phyloP scores from a whole-genome alignment of 176 grass and related monocot species.

The Aegilops speltoides region DNA sequence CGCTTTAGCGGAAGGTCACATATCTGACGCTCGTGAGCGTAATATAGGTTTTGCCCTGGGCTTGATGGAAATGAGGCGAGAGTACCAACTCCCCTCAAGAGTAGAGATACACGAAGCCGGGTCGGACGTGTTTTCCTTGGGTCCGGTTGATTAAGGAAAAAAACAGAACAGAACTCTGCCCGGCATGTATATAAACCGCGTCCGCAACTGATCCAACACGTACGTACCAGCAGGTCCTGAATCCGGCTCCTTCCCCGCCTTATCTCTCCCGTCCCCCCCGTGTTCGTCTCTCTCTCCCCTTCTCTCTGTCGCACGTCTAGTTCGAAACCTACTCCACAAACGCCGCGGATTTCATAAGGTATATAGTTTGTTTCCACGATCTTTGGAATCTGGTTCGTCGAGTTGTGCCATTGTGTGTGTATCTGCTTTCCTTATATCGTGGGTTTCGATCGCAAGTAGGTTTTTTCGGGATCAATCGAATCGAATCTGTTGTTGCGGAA shows the following conservation, averaged over 20 bases:
- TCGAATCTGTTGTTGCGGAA: no score
- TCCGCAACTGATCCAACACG: not conserved
- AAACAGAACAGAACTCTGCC: not conserved
- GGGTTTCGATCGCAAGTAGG: no score
- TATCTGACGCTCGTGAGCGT: no score
- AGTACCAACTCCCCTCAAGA: no score
- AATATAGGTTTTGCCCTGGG: no score
- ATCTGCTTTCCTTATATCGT: not conserved
- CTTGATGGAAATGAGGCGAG: no score
- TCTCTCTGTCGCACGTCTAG: not conserved
- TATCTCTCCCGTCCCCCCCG: not conserved
- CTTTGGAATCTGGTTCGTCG: not conserved
- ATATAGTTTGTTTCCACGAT: not conserved
- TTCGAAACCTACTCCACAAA: constrained; percentile 15
- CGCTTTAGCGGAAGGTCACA: no score
- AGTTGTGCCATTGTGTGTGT: not conserved
- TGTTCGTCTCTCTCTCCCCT: constrained; percentile 9
- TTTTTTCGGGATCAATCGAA: no score
- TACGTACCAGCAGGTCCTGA: not conserved
- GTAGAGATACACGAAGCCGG: no score
- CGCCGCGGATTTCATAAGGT: not conserved
- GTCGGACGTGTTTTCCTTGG: no score
- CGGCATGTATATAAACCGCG: not conserved
- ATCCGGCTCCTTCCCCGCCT: constrained; percentile 2
- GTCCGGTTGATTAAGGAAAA: no score